Percentiles rank a stretch among this genome's conserved stretches.
These are phyloP conservation scores for Jackrogersella multiformis DNA, from an alignment of 495 filamentous ascomycete genomes.

Conservation along the genomic window DNA sequence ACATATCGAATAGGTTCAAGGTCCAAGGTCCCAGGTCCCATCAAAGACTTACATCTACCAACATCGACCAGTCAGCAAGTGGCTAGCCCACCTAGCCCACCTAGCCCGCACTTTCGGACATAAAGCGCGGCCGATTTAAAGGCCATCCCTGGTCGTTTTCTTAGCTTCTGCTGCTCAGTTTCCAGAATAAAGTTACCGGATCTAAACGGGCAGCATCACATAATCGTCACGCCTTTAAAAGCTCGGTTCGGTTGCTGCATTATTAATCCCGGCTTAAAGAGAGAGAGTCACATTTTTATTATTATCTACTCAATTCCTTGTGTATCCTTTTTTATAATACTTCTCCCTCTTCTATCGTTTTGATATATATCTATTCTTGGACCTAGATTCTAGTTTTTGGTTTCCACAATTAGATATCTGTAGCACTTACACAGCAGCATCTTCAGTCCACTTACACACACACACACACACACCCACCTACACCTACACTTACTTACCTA, in stretches of 20 bases:
- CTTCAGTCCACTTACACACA: slow-evolving; percentile 31
- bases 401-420: slow-evolving; percentile 23
- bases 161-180: slow-evolving; percentile 35
- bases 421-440: slow-evolving; percentile 8
- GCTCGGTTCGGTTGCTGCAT: slow-evolving; percentile 41
- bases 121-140: slow-evolving; percentile 44
- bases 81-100: slow-evolving; percentile 11
- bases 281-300: slow-evolving; percentile 37
- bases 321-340: slow-evolving; percentile 21
- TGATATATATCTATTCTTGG: slow-evolving; percentile 9
- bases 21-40: slow-evolving; percentile 26
- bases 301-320: slow-evolving; percentile 35
- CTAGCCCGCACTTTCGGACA: slow-evolving; percentile 43
- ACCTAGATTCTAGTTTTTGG: slow-evolving; percentile 11
- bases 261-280: slow-evolving; percentile 40
- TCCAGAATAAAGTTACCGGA: slow-evolving; percentile 45
- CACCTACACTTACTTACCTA: slow-evolving; percentile 6
- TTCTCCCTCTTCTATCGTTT: slow-evolving; percentile 9
- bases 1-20: slow-evolving; percentile 27
- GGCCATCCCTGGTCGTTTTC: slow-evolving; percentile 29
- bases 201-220: slow-evolving; percentile 44
- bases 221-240: slow-evolving; percentile 43
- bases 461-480: slow-evolving; percentile 9
- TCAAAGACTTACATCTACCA: slow-evolving; percentile 42
- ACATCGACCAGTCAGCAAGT: slow-evolving; percentile 43